A percentile compares a stretch with the other conserved stretches of the same genome.
Evolutionary conservation across 2,329 filamentous ascomycete species (phyloP).

Genomic region (Elsinoe necatrix): DNA sequence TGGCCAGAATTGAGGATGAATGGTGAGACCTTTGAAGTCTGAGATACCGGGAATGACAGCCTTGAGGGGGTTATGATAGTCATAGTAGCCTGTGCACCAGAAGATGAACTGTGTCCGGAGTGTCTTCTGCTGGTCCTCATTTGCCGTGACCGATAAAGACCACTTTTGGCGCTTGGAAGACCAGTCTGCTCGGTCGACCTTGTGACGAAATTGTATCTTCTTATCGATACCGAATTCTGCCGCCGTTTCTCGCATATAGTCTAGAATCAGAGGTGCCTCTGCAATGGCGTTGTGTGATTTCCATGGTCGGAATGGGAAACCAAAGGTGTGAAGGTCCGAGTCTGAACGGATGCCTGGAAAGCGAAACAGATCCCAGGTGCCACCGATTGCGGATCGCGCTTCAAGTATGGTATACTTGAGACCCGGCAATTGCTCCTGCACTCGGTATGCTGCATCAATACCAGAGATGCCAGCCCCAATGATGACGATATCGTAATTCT

Average conservation of each 20-base stretch:
- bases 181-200: conserved; percentile 36
- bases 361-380: conserved; percentile 71
- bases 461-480: conserved; percentile 68
- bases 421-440: conserved; percentile 40
- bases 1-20: conserved; percentile 73
- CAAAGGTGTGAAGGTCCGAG: conserved; percentile 43
- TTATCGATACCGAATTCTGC: conserved; percentile 38
- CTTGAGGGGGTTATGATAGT: conserved; percentile 56
- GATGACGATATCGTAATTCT: conserved; percentile 45
- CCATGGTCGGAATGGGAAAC: conserved; percentile 65
- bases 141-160: conserved; percentile 34
- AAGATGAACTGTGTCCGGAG: conserved; percentile 44
- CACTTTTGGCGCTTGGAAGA: conserved; percentile 42
- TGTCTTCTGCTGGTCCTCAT: conserved; percentile 27
- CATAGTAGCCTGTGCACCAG: conserved; percentile 63
- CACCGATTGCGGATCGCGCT: conserved; percentile 56
- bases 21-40: conserved; percentile 52
- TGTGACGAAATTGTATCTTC: conserved; percentile 38
- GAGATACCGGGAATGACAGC: conserved; percentile 58
- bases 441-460: conserved; percentile 63
- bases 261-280: conserved; percentile 36
- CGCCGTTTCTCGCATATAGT: conserved; percentile 39
- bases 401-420: conserved; percentile 60
- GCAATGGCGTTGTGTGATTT: conserved; percentile 40
- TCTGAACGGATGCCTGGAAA: conserved; percentile 55